These are phyloP conservation scores for Vigna radiata DNA, from an alignment of 306 rosid genomes.

Conservation along the genomic window DNA sequence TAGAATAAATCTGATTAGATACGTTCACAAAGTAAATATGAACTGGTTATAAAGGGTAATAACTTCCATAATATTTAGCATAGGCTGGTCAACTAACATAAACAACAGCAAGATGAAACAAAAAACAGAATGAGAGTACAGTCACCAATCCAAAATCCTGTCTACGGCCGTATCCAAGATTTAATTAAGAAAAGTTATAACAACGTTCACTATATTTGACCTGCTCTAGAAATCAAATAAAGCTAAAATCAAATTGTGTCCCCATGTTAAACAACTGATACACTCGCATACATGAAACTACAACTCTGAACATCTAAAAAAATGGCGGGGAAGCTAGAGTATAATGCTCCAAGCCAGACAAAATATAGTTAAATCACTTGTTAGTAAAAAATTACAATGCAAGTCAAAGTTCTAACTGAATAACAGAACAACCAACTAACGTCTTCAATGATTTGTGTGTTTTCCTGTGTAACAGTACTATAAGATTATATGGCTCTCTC, in stretches of 20 bases:
- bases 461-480: background rate
- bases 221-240: constrained; percentile 11
- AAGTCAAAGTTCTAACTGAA: constrained; percentile 7
- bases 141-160: constrained; percentile 29
- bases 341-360: background rate
- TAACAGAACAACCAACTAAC: constrained; percentile 3
- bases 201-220: constrained; percentile 19
- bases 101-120: constrained; percentile 32
- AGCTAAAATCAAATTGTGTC: constrained; percentile 17
- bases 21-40: constrained; percentile 18
- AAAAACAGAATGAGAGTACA: background rate
- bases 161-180: background rate
- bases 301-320: background rate
- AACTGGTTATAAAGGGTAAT: background rate
- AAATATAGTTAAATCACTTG: constrained; percentile 16
- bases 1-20: background rate
- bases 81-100: background rate
- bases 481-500: background rate
- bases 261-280: constrained; percentile 12
- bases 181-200: constrained; percentile 1
- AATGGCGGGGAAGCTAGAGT: background rate
- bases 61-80: background rate
- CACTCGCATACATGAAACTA: constrained; percentile 1
- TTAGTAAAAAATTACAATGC: background rate
- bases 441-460: background rate